These are phyloP conservation scores for Candida sp. DNA, from an alignment of 1,139 yeast genomes.

Conservation along the genomic window DNA sequence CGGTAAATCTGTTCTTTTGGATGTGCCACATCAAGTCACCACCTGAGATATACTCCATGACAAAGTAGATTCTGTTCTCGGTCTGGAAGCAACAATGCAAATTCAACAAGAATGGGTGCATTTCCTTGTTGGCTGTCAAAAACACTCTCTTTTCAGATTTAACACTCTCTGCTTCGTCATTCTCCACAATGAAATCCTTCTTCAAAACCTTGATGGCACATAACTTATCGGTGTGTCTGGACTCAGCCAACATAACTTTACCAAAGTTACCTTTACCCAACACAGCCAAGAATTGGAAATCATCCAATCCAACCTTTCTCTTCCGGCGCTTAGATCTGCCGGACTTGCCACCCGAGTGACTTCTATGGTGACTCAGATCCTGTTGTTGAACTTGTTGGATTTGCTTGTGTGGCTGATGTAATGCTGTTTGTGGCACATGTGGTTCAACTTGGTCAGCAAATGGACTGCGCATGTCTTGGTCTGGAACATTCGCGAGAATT, in stretches of 20 bases:
- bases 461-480: slow-evolving; percentile 9
- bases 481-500: slow-evolving; percentile 18
- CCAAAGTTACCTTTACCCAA: slow-evolving; percentile 98
- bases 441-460: slow-evolving; percentile 12
- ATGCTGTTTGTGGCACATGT: not conserved
- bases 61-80: slow-evolving; percentile 95
- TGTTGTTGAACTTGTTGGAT: slow-evolving; percentile 9
- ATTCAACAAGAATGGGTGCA: slow-evolving; percentile 92
- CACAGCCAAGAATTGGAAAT: slow-evolving; percentile 91
- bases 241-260: slow-evolving; percentile 96
- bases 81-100: slow-evolving; percentile 97
- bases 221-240: slow-evolving; percentile 73
- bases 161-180: slow-evolving; percentile 95
- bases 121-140: slow-evolving; percentile 85
- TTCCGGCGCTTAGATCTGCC: slow-evolving; percentile 38
- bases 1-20: slow-evolving; percentile 88
- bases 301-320: slow-evolving; percentile 91
- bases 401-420: slow-evolving; percentile 6
- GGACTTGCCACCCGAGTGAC: slow-evolving; percentile 7
- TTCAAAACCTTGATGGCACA: slow-evolving; percentile 97
- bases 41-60: slow-evolving; percentile 97
- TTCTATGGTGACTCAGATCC: slow-evolving; percentile 6
- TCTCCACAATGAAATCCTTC: slow-evolving; percentile 93
- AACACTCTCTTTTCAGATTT: slow-evolving; percentile 94
- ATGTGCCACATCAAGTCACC: slow-evolving; percentile 99